Evolutionary conservation across 108 stramenopile genomes (phyloP).

Genomic region (Cyclotella cryptica): DNA sequence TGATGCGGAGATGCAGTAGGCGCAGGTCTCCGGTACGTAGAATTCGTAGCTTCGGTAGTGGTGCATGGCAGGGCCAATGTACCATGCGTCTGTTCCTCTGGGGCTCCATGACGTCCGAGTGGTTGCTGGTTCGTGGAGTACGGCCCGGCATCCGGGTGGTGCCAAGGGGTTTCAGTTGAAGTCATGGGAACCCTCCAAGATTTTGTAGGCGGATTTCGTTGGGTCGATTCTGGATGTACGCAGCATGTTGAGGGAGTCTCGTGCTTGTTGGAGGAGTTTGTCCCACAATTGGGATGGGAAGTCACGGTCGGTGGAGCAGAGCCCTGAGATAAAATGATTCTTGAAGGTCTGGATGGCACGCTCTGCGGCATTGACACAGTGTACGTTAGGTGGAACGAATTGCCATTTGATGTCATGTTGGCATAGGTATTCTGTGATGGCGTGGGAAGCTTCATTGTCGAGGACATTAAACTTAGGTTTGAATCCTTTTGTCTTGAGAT

Average conservation of each 20-base stretch:
- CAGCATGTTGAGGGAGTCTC: constrained; percentile 39
- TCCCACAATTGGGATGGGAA: constrained; percentile 20
- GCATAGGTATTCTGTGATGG: background rate
- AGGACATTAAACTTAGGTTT: background rate
- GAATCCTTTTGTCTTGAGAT: background rate
- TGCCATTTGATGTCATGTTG: constrained; percentile 4
- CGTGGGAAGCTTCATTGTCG: background rate
- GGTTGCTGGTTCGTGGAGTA: constrained; percentile 30
- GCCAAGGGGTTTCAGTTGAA: constrained; percentile 49
- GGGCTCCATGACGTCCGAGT: constrained; percentile 28
- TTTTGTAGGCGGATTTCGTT: constrained; percentile 43
- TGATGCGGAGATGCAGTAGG: constrained; percentile 15
- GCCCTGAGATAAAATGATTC: constrained; percentile 52
- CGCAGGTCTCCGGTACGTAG: constrained; percentile 19
- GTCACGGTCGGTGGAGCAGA: constrained; percentile 25
- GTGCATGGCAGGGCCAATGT: constrained; percentile 23
- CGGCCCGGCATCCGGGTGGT: constrained; percentile 36
- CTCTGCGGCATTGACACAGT: constrained; percentile 24
- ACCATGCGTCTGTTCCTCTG: constrained; percentile 31
- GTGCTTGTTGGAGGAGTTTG: constrained; percentile 7
- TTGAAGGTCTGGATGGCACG: constrained; percentile 55
- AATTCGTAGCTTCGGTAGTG: constrained; percentile 31
- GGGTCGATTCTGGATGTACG: constrained; percentile 52
- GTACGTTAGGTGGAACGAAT: constrained; percentile 2
- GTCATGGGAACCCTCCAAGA: constrained; percentile 35